A percentile compares a stretch with the other conserved stretches of the same genome.
Conservation (phyloP, 495 filamentous ascomycete species). For the Xylaria scruposa region DNA sequence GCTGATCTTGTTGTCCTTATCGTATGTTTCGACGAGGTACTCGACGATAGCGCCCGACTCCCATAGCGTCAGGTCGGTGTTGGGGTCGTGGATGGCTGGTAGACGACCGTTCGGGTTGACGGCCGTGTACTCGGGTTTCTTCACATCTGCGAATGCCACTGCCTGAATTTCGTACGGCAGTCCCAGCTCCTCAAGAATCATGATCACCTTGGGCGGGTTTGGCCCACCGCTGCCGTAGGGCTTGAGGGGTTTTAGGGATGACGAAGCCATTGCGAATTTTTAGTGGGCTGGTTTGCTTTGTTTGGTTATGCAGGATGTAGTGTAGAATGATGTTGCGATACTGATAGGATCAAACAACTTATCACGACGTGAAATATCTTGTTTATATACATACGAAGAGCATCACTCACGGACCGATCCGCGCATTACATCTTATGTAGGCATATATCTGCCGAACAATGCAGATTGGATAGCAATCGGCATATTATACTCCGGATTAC, state of each 20-base stretch:
- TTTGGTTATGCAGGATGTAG: not conserved
- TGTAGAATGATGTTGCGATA: not conserved
- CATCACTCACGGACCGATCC: not conserved
- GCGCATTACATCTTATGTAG: not conserved
- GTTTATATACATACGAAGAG: not conserved
- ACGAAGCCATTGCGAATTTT: not conserved
- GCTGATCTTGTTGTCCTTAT: slow-evolving; percentile 63
- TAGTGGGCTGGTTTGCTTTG: not conserved
- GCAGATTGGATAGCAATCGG: not conserved
- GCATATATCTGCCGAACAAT: not conserved
- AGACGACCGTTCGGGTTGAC: slow-evolving; percentile 75
- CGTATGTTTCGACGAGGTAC: slow-evolving; percentile 71
- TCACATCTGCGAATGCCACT: slow-evolving; percentile 58
- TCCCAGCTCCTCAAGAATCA: slow-evolving; percentile 67
- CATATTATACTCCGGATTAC: slow-evolving; percentile 3
- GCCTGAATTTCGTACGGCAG: slow-evolving; percentile 59
- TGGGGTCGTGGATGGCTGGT: slow-evolving; percentile 57
- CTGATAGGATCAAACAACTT: not conserved
- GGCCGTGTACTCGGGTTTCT: slow-evolving; percentile 58
- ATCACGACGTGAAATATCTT: not conserved
- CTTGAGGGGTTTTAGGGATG: slow-evolving; percentile 45
- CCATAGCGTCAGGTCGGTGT: slow-evolving; percentile 68
- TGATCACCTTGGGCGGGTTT: slow-evolving; percentile 64
- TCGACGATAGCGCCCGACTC: slow-evolving; percentile 72
- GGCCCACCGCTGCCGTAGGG: slow-evolving; percentile 46